phyloP scores from a whole-genome alignment of 2,329 filamentous ascomycete species.

The Fusarium pseudograminearum region DNA sequence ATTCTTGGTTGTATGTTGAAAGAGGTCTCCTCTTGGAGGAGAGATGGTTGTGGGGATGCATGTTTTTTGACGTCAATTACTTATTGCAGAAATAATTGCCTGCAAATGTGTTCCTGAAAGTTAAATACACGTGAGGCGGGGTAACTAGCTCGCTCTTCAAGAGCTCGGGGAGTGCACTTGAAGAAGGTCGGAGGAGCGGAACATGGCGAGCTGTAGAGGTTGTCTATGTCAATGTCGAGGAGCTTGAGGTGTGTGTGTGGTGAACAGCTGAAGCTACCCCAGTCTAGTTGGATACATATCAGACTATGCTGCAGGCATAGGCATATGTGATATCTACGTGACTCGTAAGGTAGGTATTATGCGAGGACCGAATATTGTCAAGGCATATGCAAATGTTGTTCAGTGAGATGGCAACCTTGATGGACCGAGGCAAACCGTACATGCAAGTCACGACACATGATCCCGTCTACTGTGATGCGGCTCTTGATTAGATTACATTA shows the following conservation, averaged over 20 bases:
- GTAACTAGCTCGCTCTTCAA: conserved; percentile 12
- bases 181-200: conserved; percentile 27
- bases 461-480: not conserved
- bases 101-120: conserved; percentile 7
- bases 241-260: conserved; percentile 28
- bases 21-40: not conserved
- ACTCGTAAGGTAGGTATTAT: not conserved
- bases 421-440: conserved; percentile 30
- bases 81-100: conserved; percentile 15
- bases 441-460: not conserved
- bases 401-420: not conserved
- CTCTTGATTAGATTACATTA: conserved; percentile 4
- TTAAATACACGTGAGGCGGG: conserved; percentile 34
- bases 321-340: not conserved
- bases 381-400: not conserved
- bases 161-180: conserved; percentile 26
- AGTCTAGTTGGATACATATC: not conserved
- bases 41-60: not conserved
- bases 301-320: conserved; percentile 4
- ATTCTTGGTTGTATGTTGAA: not conserved
- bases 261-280: conserved; percentile 12
- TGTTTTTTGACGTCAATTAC: conserved; percentile 6
- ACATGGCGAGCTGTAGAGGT: conserved; percentile 6
- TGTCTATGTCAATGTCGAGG: conserved; percentile 1
- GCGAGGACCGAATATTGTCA: not conserved